A percentile compares a stretch with the other conserved stretches of the same genome.
Conservation (phyloP, 1,139 yeast species). For the Taphrina betulina region DNA sequence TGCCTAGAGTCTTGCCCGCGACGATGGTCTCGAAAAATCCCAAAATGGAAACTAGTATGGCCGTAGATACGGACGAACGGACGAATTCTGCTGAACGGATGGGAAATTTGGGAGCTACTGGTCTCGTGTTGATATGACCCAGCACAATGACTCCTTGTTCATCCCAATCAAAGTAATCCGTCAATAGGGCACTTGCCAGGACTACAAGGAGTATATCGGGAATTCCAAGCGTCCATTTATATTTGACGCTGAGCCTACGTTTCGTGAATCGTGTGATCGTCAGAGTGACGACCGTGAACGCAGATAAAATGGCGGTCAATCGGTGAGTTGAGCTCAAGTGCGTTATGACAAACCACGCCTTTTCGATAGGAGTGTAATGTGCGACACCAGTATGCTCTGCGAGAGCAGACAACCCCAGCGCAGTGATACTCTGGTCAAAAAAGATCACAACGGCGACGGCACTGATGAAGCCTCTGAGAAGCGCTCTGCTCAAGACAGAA, state of each 20-base stretch:
- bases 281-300: constrained; percentile 43
- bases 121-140: constrained; percentile 59
- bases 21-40: constrained; percentile 95
- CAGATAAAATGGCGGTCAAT: constrained; percentile 44
- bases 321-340: constrained; percentile 46
- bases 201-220: constrained; percentile 87
- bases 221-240: constrained; percentile 50
- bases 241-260: constrained; percentile 35
- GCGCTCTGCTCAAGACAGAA: constrained; percentile 76
- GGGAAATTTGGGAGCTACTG: constrained; percentile 52
- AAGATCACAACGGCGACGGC: constrained; percentile 94
- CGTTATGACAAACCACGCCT: constrained; percentile 57
- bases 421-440: constrained; percentile 69
- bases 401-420: constrained; percentile 59
- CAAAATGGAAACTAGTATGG: constrained; percentile 73
- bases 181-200: constrained; percentile 58
- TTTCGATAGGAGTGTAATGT: constrained; percentile 70
- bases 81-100: constrained; percentile 47
- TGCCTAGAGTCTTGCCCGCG: constrained; percentile 66
- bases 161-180: constrained; percentile 57
- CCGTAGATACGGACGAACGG: constrained; percentile 46
- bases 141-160: constrained; percentile 62
- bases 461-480: constrained; percentile 82
- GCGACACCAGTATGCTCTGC: constrained; percentile 53
- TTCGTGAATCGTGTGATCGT: constrained; percentile 42